phyloP scores from a whole-genome alignment of 345 rosid species.

The Laguncularia racemosa region DNA sequence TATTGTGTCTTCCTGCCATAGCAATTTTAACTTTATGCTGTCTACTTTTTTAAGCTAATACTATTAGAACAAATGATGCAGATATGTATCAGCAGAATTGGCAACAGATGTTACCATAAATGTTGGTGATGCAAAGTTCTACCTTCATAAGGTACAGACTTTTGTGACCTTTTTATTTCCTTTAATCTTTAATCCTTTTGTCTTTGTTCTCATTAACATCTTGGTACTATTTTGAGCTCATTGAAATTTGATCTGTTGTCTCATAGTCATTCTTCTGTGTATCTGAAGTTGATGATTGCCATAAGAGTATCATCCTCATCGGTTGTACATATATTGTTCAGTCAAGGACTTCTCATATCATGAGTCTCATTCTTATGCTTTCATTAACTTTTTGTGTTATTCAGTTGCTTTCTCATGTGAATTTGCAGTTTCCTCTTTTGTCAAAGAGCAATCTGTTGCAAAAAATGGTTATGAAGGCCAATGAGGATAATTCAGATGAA shows the following conservation, averaged over 20 bases:
- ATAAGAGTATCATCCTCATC: no score
- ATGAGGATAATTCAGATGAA: slow-evolving; percentile 50
- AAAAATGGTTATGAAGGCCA: slow-evolving; percentile 41
- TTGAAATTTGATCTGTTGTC: no score
- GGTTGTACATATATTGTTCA: neutral
- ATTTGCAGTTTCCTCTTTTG: slow-evolving; percentile 81
- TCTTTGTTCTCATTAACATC: neutral
- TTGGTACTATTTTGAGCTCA: no score
- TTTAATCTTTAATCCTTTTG: neutral
- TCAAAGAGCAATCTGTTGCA: slow-evolving; percentile 77
- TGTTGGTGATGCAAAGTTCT: slow-evolving; percentile 71
- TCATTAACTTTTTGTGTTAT: slow-evolving; percentile 1
- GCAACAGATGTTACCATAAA: slow-evolving; percentile 58
- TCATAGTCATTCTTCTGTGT: no score
- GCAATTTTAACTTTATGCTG: neutral
- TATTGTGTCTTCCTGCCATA: neutral
- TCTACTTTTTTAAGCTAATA: slow-evolving; percentile 10
- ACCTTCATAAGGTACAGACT: slow-evolving; percentile 69
- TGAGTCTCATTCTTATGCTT: neutral
- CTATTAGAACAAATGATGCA: slow-evolving; percentile 21
- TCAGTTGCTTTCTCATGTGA: neutral
- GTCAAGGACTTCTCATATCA: neutral
- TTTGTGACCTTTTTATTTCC: neutral
- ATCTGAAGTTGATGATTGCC: no score
- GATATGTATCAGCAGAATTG: slow-evolving; percentile 71